A percentile compares a stretch with the other conserved stretches of the same genome.
Conservation (phyloP, 2,329 filamentous ascomycete genomes). For the Raffaelea arxii region DNA sequence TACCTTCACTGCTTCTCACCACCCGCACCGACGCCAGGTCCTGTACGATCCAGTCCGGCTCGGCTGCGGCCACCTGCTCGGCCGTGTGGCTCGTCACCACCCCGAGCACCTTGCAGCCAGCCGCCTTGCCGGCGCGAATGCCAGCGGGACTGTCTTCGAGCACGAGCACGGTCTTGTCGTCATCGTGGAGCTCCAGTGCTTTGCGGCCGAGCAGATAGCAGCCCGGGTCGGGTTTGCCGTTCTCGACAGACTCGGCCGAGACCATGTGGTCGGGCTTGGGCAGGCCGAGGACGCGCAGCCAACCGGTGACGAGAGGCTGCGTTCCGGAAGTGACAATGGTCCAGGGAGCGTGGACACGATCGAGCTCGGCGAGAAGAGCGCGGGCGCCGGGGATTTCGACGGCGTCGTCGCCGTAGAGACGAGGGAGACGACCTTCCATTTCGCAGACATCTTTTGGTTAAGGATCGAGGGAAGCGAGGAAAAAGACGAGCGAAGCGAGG, state of each 20-base stretch:
- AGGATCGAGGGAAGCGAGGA: background rate
- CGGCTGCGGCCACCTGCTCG: conserved; percentile 60
- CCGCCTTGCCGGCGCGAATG: conserved; percentile 72
- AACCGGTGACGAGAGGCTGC: conserved; percentile 56
- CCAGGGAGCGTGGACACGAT: conserved; percentile 58
- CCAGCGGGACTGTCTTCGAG: conserved; percentile 86
- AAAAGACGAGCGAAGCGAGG: no score
- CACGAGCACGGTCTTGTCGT: conserved; percentile 52
- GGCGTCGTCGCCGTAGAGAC: conserved; percentile 66
- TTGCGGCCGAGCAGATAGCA: conserved; percentile 63
- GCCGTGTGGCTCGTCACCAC: conserved; percentile 74
- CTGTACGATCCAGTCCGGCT: conserved; percentile 79
- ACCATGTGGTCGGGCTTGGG: conserved; percentile 58
- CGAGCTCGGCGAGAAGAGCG: conserved; percentile 54
- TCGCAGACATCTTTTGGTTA: conserved; percentile 73
- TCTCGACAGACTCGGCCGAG: conserved; percentile 63
- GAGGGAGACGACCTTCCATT: conserved; percentile 70
- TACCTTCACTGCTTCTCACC: conserved; percentile 43
- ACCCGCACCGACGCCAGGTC: conserved; percentile 68
- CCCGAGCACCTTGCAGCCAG: conserved; percentile 77
- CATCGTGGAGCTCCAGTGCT: conserved; percentile 42
- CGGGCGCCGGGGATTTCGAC: conserved; percentile 80
- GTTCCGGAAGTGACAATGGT: conserved; percentile 78
- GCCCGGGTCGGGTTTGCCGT: conserved; percentile 68
- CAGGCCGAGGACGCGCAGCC: conserved; percentile 58